Evolutionary conservation across 2,329 filamentous ascomycete species (phyloP), one percentile per base, ranked within the genome.

Genomic region (Penicillium sp.): DNA sequence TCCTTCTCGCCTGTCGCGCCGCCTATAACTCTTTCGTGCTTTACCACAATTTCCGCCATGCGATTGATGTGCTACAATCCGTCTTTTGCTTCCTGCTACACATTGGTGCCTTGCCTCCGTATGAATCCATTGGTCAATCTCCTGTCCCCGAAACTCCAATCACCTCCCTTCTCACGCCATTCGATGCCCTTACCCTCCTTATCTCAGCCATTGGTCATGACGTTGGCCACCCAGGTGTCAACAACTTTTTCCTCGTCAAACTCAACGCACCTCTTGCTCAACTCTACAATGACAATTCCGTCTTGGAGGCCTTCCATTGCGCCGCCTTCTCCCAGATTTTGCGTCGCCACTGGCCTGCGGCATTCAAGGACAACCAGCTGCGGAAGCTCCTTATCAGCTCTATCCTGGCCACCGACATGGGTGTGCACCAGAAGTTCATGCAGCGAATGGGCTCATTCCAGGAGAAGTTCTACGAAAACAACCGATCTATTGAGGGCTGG

Each of bases 341-440:
- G 37, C 85, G 91, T 43, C 82, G 89, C 43, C 84, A 97, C 67
- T 98, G 93, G 93, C 88, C 90, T 0, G 76, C 80, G 3, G 85
- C 85, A 2, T 94, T 94, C 59, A 78, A 84, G 55, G 84, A 93
- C 60, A 77, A 78, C 41, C 83, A 83, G 51, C 87, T 97, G 78
- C 83, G 91, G 48, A 86, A 84, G 58, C 75, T 95, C 6, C 93
- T 97, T 84, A 97, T 96, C 61, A 95, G 88, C 67, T 93, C 88
- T n/a, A 97, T 98, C 52, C 74, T 98, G 22, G 88, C 93, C 3
- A 98, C 93, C 0, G 93, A 98, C 64, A 98, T 98, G 93, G 89
- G 89, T 7, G 72, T 95, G 6, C 93, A 98, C 69, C 95, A 95
- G 61, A 89, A 94, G 61, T 98, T 96, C 69, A 97, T 97, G 89